A percentile compares a stretch with the other conserved stretches of the same genome.
phyloP scores from a whole-genome alignment of 805 yeast genomes.

The Saccharomycopsis guyanensis region DNA sequence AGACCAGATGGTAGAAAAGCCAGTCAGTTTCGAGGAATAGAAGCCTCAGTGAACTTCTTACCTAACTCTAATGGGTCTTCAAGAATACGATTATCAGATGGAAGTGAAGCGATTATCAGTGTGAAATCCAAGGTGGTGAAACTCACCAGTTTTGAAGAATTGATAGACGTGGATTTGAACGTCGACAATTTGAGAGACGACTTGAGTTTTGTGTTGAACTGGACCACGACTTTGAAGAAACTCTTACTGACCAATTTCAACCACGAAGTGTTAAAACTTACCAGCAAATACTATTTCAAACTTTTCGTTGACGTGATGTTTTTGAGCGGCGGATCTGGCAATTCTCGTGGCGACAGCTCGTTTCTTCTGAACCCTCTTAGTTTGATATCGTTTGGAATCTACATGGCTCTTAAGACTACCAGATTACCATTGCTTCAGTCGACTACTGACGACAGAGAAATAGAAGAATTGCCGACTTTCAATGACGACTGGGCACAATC shows the following conservation, averaged over 20 bases:
- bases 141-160: conserved; percentile 30
- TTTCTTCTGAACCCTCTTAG: conserved; percentile 48
- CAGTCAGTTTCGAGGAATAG: conserved; percentile 78
- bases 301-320: conserved; percentile 75
- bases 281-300: conserved; percentile 69
- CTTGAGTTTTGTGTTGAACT: conserved; percentile 55
- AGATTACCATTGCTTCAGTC: conserved; percentile 66
- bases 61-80: conserved; percentile 92
- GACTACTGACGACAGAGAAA: conserved; percentile 46
- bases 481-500: conserved; percentile 75
- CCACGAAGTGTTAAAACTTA: conserved; percentile 42
- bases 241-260: conserved; percentile 41
- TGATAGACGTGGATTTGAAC: conserved; percentile 73
- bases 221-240: conserved; percentile 54
- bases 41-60: conserved; percentile 70
- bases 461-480: conserved; percentile 73
- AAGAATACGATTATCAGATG: conserved; percentile 77
- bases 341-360: conserved; percentile 9
- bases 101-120: conserved; percentile 89
- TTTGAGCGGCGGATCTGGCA: conserved; percentile 54
- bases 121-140: conserved; percentile 77
- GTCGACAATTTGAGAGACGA: conserved; percentile 78
- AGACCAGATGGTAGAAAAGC: conserved; percentile 81
- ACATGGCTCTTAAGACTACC: conserved; percentile 75
- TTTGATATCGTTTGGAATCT: conserved; percentile 69